Evolutionary conservation across 768 basidiomycete species (phyloP), one percentile per base, ranked within the genome.

Genomic region (Suillus placidus): DNA sequence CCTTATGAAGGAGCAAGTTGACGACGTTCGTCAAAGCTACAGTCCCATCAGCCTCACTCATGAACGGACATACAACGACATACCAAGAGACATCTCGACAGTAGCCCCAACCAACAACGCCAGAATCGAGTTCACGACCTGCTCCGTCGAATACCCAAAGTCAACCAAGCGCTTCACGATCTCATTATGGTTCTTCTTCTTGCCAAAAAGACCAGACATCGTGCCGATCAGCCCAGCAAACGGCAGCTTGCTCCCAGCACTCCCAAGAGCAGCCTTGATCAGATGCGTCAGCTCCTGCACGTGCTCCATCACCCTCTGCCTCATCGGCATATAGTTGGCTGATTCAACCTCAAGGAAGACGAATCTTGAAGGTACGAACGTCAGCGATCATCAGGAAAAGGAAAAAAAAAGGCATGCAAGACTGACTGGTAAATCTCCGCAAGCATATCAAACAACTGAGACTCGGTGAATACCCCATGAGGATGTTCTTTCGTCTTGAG

Each of bases 261-360:
- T 71, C 63, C 79, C 74, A 13, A 90, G 77, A 55, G 83, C 74
- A 10, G 71, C 67, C 71, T 85, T 89, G 78, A 94, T 92, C 63
- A 84, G 80, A 1, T 74, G 72, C 23, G 86, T 75, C 32, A 94
- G 77, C 40, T 84, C 79, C 32, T 84, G 79, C 12, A 92, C 76
- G 58, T 91, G 79, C 3, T 73, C 77, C 63, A 83, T 82, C 7
- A 85, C 85, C 64, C 81, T 84, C 54, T 80, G 76, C 68, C 84
- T 81, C 30, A 87, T 71, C 26, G 83, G 80, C 83, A 89, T 84
- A 35, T 87, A 76, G 69, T 87, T 85, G 1, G 85, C 80, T 2
- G 84, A 71, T 61, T 91, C 90, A 26, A 87, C 79, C 61, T 93
- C 87, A 40, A 93, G 82, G 86, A 94, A 94, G 65, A 94, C 78